Evolutionary conservation across 306 rosid genomes (phyloP), one percentile per base, ranked within the genome.

Genomic region (Astragalus glycyphyllos): DNA sequence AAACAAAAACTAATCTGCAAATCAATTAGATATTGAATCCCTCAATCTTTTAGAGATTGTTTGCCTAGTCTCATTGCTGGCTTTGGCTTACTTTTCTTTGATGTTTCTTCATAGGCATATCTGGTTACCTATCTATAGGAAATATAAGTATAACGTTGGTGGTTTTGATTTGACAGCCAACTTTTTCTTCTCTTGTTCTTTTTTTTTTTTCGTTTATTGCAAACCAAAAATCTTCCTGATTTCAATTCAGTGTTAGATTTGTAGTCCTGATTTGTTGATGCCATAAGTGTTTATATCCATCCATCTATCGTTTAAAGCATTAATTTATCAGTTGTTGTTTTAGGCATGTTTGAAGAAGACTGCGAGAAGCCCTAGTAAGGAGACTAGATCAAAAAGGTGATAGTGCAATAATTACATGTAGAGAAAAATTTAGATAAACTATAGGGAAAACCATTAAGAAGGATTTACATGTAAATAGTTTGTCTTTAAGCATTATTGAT

Each of bases 291-390:
- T 51, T 42, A 53, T 32, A 13, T 16, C 81, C 53, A 44, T 15
- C 61, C 65, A 40, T 69, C 61, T 58, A 40, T 69, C 58, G 20
- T 77, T 53, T 42, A 60, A 16, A 50, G 72, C 65, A 67, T 46
- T 38, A 14, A 37, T 11, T 37, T 37, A 32, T 34, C 12, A 13
- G 45, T 8, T 58, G 7, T 7, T 53, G 64, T 58, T 7, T 58
- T n/a, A 34, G 42, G 62, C 41, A 57, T 31, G 17, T 31, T 2
- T 11, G 15, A 26, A 55, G 16, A 26, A 55, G n/a, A 57, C 63
- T 29, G 31, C 16, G 8, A 11, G 62, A 56, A 56, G 38, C 41
- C 40, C 11, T 56, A 40, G 45, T 40, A 40, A 8, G 45, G 45
- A 8, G 45, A 40, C 11, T 8, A 40, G 45, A 40, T 40, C 44